phyloP scores from a whole-genome alignment of 2,329 filamentous ascomycete species.

The Ciborinia camelliae region DNA sequence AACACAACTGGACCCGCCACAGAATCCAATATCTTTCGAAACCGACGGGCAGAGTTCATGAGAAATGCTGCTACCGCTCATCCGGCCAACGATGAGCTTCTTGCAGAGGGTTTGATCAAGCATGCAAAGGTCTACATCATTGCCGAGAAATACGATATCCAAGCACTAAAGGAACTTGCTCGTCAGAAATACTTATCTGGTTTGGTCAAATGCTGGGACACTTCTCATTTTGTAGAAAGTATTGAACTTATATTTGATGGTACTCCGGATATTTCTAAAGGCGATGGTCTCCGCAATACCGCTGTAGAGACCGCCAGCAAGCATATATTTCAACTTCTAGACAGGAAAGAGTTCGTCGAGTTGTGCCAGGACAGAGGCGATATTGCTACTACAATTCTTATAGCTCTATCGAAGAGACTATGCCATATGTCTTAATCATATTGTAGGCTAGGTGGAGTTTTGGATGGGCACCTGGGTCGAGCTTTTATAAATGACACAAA shows the following conservation, averaged over 20 bases:
- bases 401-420: not conserved
- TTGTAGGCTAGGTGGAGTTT: not conserved
- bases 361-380: slow-evolving; percentile 21
- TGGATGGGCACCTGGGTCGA: not conserved
- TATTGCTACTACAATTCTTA: slow-evolving; percentile 18
- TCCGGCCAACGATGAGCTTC: not conserved
- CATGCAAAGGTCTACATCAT: slow-evolving; percentile 23
- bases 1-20: not conserved
- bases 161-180: slow-evolving; percentile 21
- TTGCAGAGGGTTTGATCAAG: slow-evolving; percentile 11
- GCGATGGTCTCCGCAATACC: slow-evolving; percentile 12
- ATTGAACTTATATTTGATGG: slow-evolving; percentile 23
- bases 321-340: slow-evolving; percentile 12
- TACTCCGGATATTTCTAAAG: slow-evolving; percentile 9
- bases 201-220: slow-evolving; percentile 8
- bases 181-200: slow-evolving; percentile 13
- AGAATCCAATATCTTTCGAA: not conserved
- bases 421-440: not conserved
- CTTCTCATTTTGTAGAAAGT: slow-evolving; percentile 14
- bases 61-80: not conserved
- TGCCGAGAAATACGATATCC: slow-evolving; percentile 23
- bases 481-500: not conserved
- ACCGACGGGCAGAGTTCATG: not conserved
- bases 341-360: slow-evolving; percentile 17
- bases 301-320: slow-evolving; percentile 5